phyloP scores from a whole-genome alignment of 2,329 filamentous ascomycete species.

The Thielaviopsis populi region DNA sequence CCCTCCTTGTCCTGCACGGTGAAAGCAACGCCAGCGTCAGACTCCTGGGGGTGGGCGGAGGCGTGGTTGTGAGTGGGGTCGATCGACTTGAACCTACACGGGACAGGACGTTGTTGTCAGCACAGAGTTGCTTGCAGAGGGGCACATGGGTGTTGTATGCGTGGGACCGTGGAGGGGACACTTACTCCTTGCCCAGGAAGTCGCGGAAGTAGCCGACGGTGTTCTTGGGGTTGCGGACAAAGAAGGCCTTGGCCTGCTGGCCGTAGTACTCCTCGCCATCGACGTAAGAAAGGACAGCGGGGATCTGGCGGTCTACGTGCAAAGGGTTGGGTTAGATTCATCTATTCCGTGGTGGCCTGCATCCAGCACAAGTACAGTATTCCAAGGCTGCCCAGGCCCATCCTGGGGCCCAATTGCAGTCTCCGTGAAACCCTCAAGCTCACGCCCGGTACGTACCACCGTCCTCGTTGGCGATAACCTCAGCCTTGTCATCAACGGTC shows the following conservation, averaged over 20 bases:
- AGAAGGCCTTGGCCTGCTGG: conserved; percentile 83
- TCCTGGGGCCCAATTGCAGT: background rate
- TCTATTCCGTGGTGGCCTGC: background rate
- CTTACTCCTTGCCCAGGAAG: conserved; percentile 83
- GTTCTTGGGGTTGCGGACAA: conserved; percentile 83
- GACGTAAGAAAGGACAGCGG: conserved; percentile 84
- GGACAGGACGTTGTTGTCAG: background rate
- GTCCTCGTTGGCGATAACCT: conserved; percentile 98
- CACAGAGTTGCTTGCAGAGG: background rate
- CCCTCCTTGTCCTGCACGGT: conserved; percentile 57
- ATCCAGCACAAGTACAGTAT: background rate
- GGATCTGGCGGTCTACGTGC: conserved; percentile 77
- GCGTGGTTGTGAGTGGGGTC: conserved; percentile 90
- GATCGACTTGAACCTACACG: conserved; percentile 63
- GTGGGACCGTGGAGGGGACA: conserved; percentile 9
- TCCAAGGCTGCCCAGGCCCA: background rate
- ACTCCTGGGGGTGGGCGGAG: conserved; percentile 74
- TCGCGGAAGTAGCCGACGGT: conserved; percentile 94
- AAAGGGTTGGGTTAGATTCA: conserved; percentile 10
- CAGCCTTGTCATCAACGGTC: conserved; percentile 83
- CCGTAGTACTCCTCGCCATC: conserved; percentile 95
- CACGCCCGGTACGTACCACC: conserved; percentile 49
- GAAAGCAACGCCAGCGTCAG: conserved; percentile 60
- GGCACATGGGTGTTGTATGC: background rate
- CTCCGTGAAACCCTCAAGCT: background rate